phyloP scores from a whole-genome alignment of 257 asterid species.

The Solanum arcanum region DNA sequence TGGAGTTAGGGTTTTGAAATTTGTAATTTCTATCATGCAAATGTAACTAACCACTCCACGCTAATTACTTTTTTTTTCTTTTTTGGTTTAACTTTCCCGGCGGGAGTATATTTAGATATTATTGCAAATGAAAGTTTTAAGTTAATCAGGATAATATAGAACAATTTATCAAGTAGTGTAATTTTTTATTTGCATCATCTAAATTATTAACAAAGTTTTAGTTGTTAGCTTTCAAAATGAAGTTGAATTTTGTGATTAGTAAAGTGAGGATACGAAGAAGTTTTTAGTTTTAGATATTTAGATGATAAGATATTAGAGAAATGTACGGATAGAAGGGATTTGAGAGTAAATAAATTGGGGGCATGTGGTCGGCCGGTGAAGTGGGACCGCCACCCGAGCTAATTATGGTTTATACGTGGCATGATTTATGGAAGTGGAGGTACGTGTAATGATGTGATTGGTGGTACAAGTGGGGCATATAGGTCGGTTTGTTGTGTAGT shows the following conservation, averaged over 20 bases:
- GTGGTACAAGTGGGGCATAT: neutral
- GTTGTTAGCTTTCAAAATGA: too few species aligned
- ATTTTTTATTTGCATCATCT: neutral
- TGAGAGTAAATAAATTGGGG: neutral
- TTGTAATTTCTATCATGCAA: slow-evolving; percentile 4
- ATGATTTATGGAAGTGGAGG: neutral
- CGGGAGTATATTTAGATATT: neutral
- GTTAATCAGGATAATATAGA: slow-evolving; percentile 1
- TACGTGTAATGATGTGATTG: slow-evolving; percentile 1
- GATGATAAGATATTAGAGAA: neutral
- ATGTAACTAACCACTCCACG: neutral
- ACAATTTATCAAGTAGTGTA: neutral
- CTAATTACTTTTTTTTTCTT: neutral
- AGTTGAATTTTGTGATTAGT: too few species aligned
- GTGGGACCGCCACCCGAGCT: slow-evolving; percentile 6
- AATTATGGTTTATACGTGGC: slow-evolving; percentile 13
- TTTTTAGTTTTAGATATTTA: neutral
- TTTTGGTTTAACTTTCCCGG: neutral
- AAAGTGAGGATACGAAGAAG: too few species aligned
- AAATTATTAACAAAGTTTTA: too few species aligned
- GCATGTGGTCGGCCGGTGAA: slow-evolving; percentile 20
- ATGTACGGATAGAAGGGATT: neutral
- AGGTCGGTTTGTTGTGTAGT: slow-evolving; percentile 13
- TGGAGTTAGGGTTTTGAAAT: neutral
- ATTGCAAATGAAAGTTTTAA: neutral